Evolutionary conservation across 148 eudicot species (phyloP).

Genomic region (Arctostaphylos glauca): DNA sequence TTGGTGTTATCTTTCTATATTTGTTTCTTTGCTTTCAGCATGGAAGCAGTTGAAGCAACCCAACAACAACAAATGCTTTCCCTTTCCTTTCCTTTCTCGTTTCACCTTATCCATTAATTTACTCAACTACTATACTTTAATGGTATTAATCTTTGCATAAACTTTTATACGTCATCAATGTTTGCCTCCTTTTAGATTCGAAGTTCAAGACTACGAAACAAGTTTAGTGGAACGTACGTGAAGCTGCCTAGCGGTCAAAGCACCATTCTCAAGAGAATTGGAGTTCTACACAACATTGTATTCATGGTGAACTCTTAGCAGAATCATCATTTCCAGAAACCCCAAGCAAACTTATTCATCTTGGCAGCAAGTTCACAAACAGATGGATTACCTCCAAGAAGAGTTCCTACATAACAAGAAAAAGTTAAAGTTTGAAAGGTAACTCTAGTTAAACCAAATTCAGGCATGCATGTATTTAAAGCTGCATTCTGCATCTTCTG

Average conservation of each 20-base stretch:
- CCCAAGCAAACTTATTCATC: slow-evolving; percentile 15
- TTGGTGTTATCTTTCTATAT: no score
- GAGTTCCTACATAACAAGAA: slow-evolving; percentile 4
- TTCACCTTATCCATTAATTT: no score
- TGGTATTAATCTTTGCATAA: no score
- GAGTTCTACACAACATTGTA: slow-evolving; percentile 11
- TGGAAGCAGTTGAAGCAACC: no score
- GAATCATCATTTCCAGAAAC: neutral
- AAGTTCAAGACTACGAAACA: neutral
- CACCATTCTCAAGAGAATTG: neutral
- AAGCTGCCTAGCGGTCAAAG: slow-evolving; percentile 1
- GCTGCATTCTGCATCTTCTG: slow-evolving; percentile 6
- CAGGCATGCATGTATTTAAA: neutral
- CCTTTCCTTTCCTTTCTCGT: no score
- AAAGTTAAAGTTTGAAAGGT: neutral
- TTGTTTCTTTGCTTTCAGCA: no score
- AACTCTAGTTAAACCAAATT: neutral
- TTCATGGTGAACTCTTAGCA: slow-evolving; percentile 14
- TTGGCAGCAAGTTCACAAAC: neutral
- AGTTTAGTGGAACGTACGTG: neutral
- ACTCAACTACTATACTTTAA: no score
- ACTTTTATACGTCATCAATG: no score
- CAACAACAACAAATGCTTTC: no score
- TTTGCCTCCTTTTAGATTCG: no score
- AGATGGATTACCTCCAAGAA: slow-evolving; percentile 11